phyloP scores from a whole-genome alignment of 306 rosid species.

The Castanea sativa region DNA sequence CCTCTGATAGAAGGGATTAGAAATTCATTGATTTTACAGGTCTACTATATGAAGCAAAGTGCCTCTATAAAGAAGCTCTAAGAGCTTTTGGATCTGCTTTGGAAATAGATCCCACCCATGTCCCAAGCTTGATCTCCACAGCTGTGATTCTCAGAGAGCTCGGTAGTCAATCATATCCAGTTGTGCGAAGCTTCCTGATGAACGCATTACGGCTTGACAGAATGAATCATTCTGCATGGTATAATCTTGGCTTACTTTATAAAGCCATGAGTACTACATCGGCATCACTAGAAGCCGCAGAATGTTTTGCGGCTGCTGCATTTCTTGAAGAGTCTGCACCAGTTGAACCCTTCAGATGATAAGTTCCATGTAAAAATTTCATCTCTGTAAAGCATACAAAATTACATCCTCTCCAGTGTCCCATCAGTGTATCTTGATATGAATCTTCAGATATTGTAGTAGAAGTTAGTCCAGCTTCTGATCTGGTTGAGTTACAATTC shows the following conservation, averaged over 20 bases:
- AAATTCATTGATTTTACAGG: constrained; percentile 42
- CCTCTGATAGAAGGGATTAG: not conserved
- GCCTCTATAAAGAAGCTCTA: constrained; percentile 65
- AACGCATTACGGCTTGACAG: constrained; percentile 64
- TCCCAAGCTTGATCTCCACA: constrained; percentile 63
- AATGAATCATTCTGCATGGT: constrained; percentile 71
- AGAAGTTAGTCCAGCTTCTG: constrained; percentile 1
- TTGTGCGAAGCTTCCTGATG: constrained; percentile 62
- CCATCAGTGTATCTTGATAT: constrained; percentile 17
- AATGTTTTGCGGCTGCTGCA: constrained; percentile 77
- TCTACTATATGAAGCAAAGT: constrained; percentile 57
- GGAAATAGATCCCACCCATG: constrained; percentile 63
- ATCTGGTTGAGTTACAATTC: not conserved
- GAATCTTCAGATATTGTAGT: constrained; percentile 1
- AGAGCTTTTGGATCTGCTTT: constrained; percentile 55
- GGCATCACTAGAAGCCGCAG: constrained; percentile 61
- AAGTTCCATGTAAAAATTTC: constrained; percentile 14
- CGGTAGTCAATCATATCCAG: constrained; percentile 30
- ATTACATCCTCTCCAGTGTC: not conserved
- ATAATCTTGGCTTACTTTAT: constrained; percentile 72
- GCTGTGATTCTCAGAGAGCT: constrained; percentile 55
- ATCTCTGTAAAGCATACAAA: constrained; percentile 17
- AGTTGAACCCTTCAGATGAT: constrained; percentile 77
- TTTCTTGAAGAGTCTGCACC: constrained; percentile 77
- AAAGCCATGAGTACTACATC: constrained; percentile 46